Base-by-base conservation (phyloP, 1,284 basidiomycete genomes). In the Prillingera fragicola region DNA sequence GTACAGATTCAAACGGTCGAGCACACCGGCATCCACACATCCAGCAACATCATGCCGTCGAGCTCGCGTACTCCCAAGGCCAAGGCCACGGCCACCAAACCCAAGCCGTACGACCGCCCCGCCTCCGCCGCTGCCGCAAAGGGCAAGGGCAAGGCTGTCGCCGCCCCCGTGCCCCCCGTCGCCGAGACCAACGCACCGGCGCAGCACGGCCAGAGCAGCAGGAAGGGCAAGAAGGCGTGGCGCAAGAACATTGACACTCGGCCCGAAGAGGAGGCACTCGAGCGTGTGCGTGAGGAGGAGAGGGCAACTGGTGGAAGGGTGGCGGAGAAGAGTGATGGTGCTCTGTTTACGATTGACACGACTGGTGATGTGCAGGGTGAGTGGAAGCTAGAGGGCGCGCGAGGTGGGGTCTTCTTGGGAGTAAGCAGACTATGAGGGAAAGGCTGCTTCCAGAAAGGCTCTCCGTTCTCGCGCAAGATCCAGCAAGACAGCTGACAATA, bases 141-240 rank as follows among this genome's bases (percentile, higher is more conserved):
- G 41, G 52, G 48, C 15, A 60, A 55, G 36, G 48, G 38, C 17
- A 57, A 50, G 25, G 48, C 56, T 6, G 14, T 38, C 26, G 14
- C 38, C 8, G 21, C 44, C 8, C 34, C 43, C 8, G 41, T 43
- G 1, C 21, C 42, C 17, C 41, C 33, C 3, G 42, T 55, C 22
- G 32, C 32, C 22, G 45, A 58, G 36, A 36, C 60, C 22, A 73
- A 72, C 17, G 84, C 84, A 4, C 85, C 85, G 0, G 75, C 84
- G 1, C 82, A 84, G 57, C 77, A 76, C 36, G 75, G 73, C 10
- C 88, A 92, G 65, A 71, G 80, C 0, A 87, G 83, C 55, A 75
- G 90, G 45, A 95, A 90, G 69, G 86, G 88, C 38, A 95, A 94
- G 72, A 81, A 80, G 48, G 82, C 89, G 42, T 95, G 91, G 91